Conservation (phyloP, 2,329 filamentous ascomycete genomes). For the Apiospora saccharicola region DNA sequence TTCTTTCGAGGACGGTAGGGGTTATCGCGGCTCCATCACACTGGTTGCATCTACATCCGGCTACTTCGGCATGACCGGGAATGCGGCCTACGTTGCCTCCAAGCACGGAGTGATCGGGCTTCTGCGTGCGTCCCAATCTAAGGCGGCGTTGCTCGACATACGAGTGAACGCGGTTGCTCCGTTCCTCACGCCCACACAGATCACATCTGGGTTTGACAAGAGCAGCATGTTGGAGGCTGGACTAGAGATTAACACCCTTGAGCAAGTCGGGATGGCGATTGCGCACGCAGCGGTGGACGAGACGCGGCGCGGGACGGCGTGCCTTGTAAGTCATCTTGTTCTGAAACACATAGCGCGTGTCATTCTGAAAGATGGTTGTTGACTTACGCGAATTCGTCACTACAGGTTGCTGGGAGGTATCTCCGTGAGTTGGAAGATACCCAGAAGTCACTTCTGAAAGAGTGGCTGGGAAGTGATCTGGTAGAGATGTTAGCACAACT, state of each 20-base stretch:
- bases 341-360: background rate
- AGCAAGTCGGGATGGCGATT: slow-evolving; percentile 48
- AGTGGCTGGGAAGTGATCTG: background rate
- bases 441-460: background rate
- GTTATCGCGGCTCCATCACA: slow-evolving; percentile 45
- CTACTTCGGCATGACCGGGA: slow-evolving; percentile 52
- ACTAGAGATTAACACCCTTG: slow-evolving; percentile 48
- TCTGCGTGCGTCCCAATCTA: slow-evolving; percentile 45
- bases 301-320: slow-evolving; percentile 37
- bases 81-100: slow-evolving; percentile 50
- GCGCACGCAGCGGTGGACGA: slow-evolving; percentile 44
- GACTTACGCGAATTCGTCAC: background rate
- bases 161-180: slow-evolving; percentile 52
- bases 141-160: slow-evolving; percentile 42
- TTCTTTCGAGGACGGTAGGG: slow-evolving; percentile 25
- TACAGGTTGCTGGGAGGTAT: background rate
- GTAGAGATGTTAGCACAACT: background rate
- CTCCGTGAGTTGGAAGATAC: background rate
- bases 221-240: slow-evolving; percentile 44
- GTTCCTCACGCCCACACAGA: slow-evolving; percentile 52
- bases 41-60: slow-evolving; percentile 51
- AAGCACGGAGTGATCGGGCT: slow-evolving; percentile 52
- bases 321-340: slow-evolving; percentile 34
- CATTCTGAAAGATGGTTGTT: background rate
- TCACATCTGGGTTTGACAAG: slow-evolving; percentile 47